These are phyloP conservation scores for Trifolium repens DNA, from an alignment of 306 rosid genomes.

Conservation along the genomic window DNA sequence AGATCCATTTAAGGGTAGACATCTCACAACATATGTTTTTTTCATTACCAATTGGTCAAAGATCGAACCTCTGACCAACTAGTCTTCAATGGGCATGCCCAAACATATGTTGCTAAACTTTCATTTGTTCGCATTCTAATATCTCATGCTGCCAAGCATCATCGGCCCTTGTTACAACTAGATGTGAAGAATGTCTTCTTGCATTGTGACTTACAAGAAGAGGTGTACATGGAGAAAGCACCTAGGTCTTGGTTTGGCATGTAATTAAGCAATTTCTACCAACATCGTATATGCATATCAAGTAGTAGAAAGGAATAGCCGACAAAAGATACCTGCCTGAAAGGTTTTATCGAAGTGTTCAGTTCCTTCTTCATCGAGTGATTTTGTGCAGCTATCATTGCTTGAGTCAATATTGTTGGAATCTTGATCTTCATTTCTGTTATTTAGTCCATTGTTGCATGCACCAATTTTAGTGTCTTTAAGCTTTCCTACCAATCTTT, in stretches of 20 bases:
- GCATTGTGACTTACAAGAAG: too few species aligned
- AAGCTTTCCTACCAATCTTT: constrained; percentile 54
- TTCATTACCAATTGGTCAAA: too few species aligned
- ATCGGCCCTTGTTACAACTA: too few species aligned
- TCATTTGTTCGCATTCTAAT: too few species aligned
- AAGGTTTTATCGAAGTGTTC: constrained; percentile 52
- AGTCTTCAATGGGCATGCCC: too few species aligned
- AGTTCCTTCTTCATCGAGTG: constrained; percentile 50
- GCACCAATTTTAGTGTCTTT: constrained; percentile 39
- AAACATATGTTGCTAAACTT: too few species aligned
- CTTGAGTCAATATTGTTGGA: constrained; percentile 49
- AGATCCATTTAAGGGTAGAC: too few species aligned
- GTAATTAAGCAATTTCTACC: background rate
- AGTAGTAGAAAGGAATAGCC: constrained; percentile 1
- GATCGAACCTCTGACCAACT: too few species aligned
- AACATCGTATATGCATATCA: background rate
- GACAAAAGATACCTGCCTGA: constrained; percentile 73
- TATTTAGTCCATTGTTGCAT: constrained; percentile 45
- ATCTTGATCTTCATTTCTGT: constrained; percentile 52
- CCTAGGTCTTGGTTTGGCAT: background rate
- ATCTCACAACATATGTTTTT: too few species aligned
- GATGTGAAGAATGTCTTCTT: too few species aligned
- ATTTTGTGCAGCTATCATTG: constrained; percentile 52
- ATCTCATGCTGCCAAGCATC: too few species aligned
- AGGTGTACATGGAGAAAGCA: too few species aligned